phyloP scores from a whole-genome alignment of 306 rosid species.

The Fragaria nilgerrensis region DNA sequence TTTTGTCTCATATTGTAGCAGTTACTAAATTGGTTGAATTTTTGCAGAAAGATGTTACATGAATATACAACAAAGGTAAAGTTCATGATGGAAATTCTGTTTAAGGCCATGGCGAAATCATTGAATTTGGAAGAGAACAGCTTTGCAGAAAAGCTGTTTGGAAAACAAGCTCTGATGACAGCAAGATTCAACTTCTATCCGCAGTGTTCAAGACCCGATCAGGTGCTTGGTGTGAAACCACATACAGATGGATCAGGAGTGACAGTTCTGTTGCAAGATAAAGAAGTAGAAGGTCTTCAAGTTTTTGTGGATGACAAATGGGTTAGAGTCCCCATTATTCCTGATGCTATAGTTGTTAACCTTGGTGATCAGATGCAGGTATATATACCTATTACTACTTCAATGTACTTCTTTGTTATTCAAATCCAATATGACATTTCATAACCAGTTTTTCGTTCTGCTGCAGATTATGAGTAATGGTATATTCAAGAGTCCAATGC shows the following conservation, averaged over 20 bases:
- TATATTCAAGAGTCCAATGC: conserved; percentile 19
- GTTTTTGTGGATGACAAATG: conserved; percentile 59
- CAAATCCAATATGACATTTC: not conserved
- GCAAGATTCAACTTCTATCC: conserved; percentile 72
- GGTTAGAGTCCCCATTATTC: conserved; percentile 61
- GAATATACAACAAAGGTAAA: conserved; percentile 47
- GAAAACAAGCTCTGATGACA: conserved; percentile 35
- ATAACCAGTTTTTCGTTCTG: too few species aligned
- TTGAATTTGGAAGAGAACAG: conserved; percentile 59
- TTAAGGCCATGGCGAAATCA: conserved; percentile 72
- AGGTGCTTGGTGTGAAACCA: conserved; percentile 57
- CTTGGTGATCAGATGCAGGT: conserved; percentile 64
- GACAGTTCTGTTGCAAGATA: conserved; percentile 66
- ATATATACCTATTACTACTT: not conserved
- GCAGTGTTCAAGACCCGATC: conserved; percentile 59
- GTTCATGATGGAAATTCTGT: conserved; percentile 36
- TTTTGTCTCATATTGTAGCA: not conserved
- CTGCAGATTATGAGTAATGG: conserved; percentile 23
- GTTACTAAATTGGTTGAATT: not conserved
- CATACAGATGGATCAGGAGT: conserved; percentile 70
- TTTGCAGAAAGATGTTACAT: conserved; percentile 40
- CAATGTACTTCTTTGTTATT: too few species aligned
- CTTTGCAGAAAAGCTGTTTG: conserved; percentile 44
- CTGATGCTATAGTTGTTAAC: conserved; percentile 59
- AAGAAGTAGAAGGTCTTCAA: conserved; percentile 75